These are phyloP conservation scores for Lecanosticta acicola DNA, from an alignment of 2,329 filamentous ascomycete species.

Conservation along the genomic window DNA sequence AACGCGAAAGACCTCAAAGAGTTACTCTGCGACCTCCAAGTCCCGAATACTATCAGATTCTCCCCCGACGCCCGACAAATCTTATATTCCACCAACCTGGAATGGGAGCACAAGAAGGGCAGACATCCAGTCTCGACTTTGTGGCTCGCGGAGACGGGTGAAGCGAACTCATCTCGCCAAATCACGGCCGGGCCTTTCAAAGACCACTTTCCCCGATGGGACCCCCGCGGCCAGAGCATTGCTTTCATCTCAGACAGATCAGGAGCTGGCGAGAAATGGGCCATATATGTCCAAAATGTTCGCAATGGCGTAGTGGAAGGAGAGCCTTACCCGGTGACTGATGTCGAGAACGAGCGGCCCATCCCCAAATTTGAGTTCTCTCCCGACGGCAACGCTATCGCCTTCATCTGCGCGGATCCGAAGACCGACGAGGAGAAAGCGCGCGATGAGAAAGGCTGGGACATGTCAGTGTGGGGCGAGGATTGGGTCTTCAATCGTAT, in stretches of 20 bases:
- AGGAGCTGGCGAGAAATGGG: conserved; percentile 27
- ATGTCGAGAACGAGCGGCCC: conserved; percentile 21
- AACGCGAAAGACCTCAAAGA: conserved; percentile 1
- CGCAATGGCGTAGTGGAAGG: conserved; percentile 11
- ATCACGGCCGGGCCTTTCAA: conserved; percentile 26
- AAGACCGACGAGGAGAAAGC: conserved; percentile 31
- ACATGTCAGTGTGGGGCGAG: conserved; percentile 35
- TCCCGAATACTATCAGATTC: conserved; percentile 21
- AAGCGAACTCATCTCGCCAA: conserved; percentile 22
- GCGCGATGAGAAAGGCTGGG: conserved; percentile 32
- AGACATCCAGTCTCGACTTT: conserved; percentile 20
- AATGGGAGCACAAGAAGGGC: conserved; percentile 15
- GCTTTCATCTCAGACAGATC: conserved; percentile 35
- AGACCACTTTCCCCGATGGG: conserved; percentile 26
- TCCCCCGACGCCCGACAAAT: conserved; percentile 24
- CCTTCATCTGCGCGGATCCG: conserved; percentile 32
- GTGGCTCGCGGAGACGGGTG: conserved; percentile 27
- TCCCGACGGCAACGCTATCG: conserved; percentile 34
- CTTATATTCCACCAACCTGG: conserved; percentile 22
- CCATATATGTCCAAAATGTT: conserved; percentile 28
- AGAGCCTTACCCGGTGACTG: conserved; percentile 28
- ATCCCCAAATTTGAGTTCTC: conserved; percentile 29
- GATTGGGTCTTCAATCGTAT: conserved; percentile 33
- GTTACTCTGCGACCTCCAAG: conserved; percentile 22
- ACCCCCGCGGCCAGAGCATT: conserved; percentile 26